Base-by-base conservation (phyloP, 768 basidiomycete species). In the Suillus americanus region DNA sequence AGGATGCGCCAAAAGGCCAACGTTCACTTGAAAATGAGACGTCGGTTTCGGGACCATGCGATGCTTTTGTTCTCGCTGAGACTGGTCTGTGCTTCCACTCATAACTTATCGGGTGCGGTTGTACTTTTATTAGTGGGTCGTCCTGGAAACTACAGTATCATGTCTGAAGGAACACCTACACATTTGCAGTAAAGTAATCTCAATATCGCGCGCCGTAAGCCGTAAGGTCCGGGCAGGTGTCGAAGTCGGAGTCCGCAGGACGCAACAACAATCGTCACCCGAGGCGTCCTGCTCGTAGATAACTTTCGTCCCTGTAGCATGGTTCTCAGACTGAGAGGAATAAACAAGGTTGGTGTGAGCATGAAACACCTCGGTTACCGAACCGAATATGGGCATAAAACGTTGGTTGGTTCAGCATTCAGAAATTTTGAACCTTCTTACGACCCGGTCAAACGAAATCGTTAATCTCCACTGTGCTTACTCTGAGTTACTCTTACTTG, bases 321-420 rank as follows among this genome's bases (percentile, higher is more conserved):
- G 6, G 25, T 33, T 53, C 18, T 53, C 2, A 12, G 5, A 18
- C 25, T 53, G 9, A 53, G 50, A 51, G 28, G 25, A 51, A 10
- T 18, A 18, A 51, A 51, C 28, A 51, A 51, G 50, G 50, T 51
- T 30, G 50, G 50, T 28, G 50, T 10, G 51, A 53, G 51, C 51
- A 53, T 33, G 18, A 54, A 54, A 54, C 18, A 20, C 0, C 46
- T 14, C 50, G 50, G 50, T 51, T 33, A 30, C 45, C 54, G 23
- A 62, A 50, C 64, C 62, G 51, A 63, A 65, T 64, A 40, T 33
- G 64, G 64, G 28, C 50, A 48, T 28, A 51, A 8, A 13, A 40
- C 9, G 8, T 10, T 55, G 23, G 25, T 59, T 12, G 57, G 62
- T 63, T 63, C 62, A 63, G 43, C 8, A 53, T 30, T 30, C 8